Conservation (phyloP, 2,329 filamentous ascomycete genomes). For the Fusarium sp. region DNA sequence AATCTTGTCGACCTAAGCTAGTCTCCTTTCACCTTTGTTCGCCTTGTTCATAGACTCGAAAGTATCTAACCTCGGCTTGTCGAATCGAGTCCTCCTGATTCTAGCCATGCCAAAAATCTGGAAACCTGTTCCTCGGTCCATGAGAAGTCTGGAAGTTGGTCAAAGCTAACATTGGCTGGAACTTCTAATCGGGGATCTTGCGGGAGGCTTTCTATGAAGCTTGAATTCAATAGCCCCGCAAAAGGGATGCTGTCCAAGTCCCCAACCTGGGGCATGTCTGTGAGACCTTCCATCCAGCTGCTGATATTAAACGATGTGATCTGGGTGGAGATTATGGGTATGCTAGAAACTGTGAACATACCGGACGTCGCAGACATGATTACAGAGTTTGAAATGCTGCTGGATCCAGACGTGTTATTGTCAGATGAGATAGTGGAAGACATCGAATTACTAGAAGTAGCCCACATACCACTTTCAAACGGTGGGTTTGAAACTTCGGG, state of each 20-base stretch:
- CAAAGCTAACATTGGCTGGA: not conserved
- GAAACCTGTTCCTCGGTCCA: not conserved
- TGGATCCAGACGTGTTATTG: not conserved
- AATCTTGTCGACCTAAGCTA: too few species aligned
- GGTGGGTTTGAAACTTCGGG: not conserved
- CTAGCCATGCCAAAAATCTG: too few species aligned
- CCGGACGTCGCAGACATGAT: not conserved
- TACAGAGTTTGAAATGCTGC: not conserved
- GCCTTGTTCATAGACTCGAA: too few species aligned
- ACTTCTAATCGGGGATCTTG: not conserved
- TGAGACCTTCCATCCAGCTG: not conserved
- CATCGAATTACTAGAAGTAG: not conserved
- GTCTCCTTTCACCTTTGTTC: too few species aligned
- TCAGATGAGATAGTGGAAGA: not conserved
- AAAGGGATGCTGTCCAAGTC: not conserved
- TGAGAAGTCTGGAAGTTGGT: not conserved
- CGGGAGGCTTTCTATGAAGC: not conserved
- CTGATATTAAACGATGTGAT: not conserved
- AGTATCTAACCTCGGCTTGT: too few species aligned
- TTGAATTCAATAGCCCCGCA: not conserved
- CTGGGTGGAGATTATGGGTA: fast-evolving
- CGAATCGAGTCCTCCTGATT: too few species aligned
- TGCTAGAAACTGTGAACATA: not conserved
- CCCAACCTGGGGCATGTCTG: too few species aligned
- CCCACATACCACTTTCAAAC: too few species aligned